phyloP scores from a whole-genome alignment of 441 rosid species.

The Erysimum cheiri region DNA sequence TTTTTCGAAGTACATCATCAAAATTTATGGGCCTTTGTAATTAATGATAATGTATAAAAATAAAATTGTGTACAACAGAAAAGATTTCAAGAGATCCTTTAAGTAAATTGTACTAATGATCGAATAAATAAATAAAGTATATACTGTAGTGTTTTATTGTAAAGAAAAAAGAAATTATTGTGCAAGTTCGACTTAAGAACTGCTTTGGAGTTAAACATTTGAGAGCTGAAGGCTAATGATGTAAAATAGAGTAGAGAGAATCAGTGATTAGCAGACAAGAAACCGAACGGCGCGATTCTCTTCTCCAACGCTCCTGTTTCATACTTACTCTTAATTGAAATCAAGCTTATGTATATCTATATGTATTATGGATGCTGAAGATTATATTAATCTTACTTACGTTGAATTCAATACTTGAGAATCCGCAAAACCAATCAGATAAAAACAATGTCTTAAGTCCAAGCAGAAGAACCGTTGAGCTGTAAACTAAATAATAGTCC shows the following conservation, averaged over 20 bases:
- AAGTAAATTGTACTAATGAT: constrained; percentile 1
- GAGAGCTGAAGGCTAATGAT: constrained; percentile 23
- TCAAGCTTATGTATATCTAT: not conserved
- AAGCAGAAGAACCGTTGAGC: not conserved
- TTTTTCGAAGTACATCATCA: constrained; percentile 13
- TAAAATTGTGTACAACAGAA: not conserved
- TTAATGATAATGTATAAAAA: constrained; percentile 19
- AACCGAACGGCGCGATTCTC: constrained; percentile 52
- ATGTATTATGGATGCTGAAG: not conserved
- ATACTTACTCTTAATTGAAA: not conserved
- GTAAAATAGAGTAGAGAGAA: constrained; percentile 18
- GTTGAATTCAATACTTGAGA: not conserved
- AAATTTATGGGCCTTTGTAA: constrained; percentile 6
- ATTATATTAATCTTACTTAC: not conserved
- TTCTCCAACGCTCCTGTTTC: constrained; percentile 26
- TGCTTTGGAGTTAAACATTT: constrained; percentile 12
- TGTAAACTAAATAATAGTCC: not conserved
- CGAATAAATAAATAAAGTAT: not conserved
- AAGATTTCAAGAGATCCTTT: constrained; percentile 1
- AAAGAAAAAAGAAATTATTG: not conserved
- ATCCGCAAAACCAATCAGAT: not conserved
- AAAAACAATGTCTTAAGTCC: not conserved
- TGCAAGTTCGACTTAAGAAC: constrained; percentile 3
- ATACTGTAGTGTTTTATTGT: not conserved
- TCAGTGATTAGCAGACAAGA: constrained; percentile 44